Percentiles rank a stretch among this genome's conserved stretches.
Conservation (phyloP, 441 rosid species). For the Manihot esculenta region DNA sequence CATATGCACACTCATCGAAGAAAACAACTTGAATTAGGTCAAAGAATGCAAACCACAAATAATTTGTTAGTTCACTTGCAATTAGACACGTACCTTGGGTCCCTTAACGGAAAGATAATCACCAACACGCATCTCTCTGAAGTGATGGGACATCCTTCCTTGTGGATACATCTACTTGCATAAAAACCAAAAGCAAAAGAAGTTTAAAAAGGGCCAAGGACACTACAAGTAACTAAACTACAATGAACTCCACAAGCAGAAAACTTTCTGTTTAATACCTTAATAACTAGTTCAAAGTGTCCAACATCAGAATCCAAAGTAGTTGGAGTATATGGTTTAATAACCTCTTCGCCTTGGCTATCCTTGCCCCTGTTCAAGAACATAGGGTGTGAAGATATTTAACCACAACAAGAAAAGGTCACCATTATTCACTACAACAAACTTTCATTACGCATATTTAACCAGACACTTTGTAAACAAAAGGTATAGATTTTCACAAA, state of each 20-base stretch:
- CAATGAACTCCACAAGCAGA: conserved; percentile 8
- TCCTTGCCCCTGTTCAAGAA: conserved; percentile 70
- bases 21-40: too few species aligned
- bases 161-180: conserved; percentile 81
- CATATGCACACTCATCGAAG: not conserved
- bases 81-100: conserved; percentile 64
- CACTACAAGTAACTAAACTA: not conserved
- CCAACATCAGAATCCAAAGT: conserved; percentile 94
- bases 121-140: conserved; percentile 83
- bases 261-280: conserved; percentile 42
- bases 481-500: not conserved
- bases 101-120: conserved; percentile 87
- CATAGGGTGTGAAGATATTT: not conserved
- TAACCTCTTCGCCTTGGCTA: conserved; percentile 77
- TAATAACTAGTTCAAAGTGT: conserved; percentile 79
- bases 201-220: not conserved
- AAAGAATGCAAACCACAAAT: not conserved
- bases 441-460: too few species aligned
- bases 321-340: conserved; percentile 90
- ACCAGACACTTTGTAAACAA: not conserved
- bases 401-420: not conserved
- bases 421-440: too few species aligned
- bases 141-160: conserved; percentile 99
- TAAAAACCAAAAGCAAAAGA: conserved; percentile 16
- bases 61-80: conserved; percentile 2